Evolutionary conservation across 164 flowering plant genomes (phyloP), one percentile per base, ranked within the genome.

Genomic region (Sedum album): DNA sequence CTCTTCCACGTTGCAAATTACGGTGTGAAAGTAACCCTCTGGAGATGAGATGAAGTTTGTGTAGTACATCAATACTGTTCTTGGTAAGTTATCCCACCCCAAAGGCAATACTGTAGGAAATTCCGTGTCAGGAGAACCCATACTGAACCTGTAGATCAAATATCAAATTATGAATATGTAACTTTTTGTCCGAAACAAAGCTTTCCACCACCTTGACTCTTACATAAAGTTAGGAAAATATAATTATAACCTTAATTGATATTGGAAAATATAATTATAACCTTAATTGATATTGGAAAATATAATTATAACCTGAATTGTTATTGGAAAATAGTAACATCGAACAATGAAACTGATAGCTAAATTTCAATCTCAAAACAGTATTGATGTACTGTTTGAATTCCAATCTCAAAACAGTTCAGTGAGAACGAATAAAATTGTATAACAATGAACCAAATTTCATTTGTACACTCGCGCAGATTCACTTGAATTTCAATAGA

Each of bases 61-160:
- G 75, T 87, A 89, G 80, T 91, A 91, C 95, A 91, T 86, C 66
- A 91, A 86, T 21, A 91, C 84, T 4, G 89, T 91, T 17, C 96
- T 88, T 2, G 97, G 97, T 44, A 91, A 91, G 78, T 87, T 91
- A 63, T 91, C 95, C 88, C 89, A 87, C 93, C 97, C 89, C 85
- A 86, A 9, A 91, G 71, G 66, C 88, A 85, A 73, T 84, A 89
- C 51, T 91, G 96, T 4, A 88, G 79, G 70, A 87, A 88, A 26
- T 90, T 60, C 72, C 79, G 84, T 15, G 86, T 79, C 57, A 91
- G 82, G 49, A 83, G 81, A 72, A 87, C 80, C 88, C 90, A 85
- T 28, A 79, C 76, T 11, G 96, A 87, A 1, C 97, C 97, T 90
- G 82, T 1, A 80, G 60, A 66, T 21, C 33, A 26, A 46, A 38